Base-by-base conservation (phyloP, 805 yeast genomes). In the Yarrowia divulgata region DNA sequence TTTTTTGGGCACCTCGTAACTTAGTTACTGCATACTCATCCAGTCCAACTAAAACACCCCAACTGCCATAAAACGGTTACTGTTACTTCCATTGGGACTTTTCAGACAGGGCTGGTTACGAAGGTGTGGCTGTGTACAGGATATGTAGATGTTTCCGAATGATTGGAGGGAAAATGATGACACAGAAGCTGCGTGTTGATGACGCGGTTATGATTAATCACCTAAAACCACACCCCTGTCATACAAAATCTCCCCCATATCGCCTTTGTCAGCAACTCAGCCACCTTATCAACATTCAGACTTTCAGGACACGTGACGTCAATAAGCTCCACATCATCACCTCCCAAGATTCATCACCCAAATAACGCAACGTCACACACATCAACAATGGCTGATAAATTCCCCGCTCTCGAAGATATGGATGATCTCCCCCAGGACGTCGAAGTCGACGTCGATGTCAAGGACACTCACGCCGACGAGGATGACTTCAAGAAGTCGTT, bases 401-500 rank as follows among this genome's bases (percentile, higher is more conserved):
- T 78, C 71, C 81, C 81, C 43, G 72, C 81, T 16, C 73, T 78
- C 42, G 81, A 78, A 70, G 81, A 79, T 40, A 48, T 63, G 23
- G 68, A 48, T 23, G 81, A 78, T 69, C 72, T 71, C 37, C 80
- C 77, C 43, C 71, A 74, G 70, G 71, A 68, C 68, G 60, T 43
- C 42, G 66, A 60, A 2, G 63, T 42, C 39, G 50, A 68, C 66
- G 52, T 34, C 43, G 66, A 60, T 8, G 62, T 67, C 62, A 73
- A 70, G 34, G 70, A 71, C 48, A 46, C 57, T 19, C 84, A 85
- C 55, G 78, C 74, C 67, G 78, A 75, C 69, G 83, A 81, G 71
- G 77, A 81, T 60, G 71, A 78, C 63, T 75, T 79, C 49, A 79
- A 84, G 16, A 84, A 82, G 72, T 43, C 66, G 52, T 74, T 77